Evolutionary conservation across 75 land plant genomes (phyloP), one percentile per base, ranked within the genome.

Genomic region (Gnetum montanum): DNA sequence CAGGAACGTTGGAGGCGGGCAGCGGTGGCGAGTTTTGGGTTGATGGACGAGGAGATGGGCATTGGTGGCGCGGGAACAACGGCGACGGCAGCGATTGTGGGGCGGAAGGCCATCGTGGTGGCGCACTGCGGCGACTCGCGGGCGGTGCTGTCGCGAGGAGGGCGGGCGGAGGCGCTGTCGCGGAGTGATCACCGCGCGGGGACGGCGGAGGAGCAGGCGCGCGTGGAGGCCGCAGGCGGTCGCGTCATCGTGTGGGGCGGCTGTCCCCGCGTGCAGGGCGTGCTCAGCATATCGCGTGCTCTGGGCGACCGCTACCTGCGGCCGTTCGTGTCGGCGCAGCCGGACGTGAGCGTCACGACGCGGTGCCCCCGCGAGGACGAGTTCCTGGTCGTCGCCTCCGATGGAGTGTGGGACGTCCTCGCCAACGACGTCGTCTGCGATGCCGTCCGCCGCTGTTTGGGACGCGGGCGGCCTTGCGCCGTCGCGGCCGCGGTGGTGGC

Each of bases 71-170:
- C 72, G 15, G 97, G 97, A 8, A 73, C 97, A 1, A 88, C 97
- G 1, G 97, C 97, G 1, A 82, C 76, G 57, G 83, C 79, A 41
- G 94, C 85, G 1, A 52, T 88, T 7, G 49, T 88, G 6, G 75
- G 71, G 6, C 31, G 68, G 15, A 62, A 65, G 23, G 69, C 65
- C 49, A 67, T 91, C 25, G 50, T 88, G 8, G 81, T 84, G 18
- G 88, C 85, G 38, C 87, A 91, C 59, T 88, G 94, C 68, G 97
- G 97, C 4, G 97, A 91, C 46, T 91, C 97, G 19, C 72, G 97
- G 18, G 97, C 94, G 23, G 88, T 91, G 24, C 79, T 91, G 34
- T 72, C 85, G 48, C 77, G 89, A 4, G 76, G 63, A 1, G 89
- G 83, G 11, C 41, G 11, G 6, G 81, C 84, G 31, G n/a, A n/a